Conservation (phyloP, 2,329 filamentous ascomycete genomes). For the Pseudodiploospora longispora region DNA sequence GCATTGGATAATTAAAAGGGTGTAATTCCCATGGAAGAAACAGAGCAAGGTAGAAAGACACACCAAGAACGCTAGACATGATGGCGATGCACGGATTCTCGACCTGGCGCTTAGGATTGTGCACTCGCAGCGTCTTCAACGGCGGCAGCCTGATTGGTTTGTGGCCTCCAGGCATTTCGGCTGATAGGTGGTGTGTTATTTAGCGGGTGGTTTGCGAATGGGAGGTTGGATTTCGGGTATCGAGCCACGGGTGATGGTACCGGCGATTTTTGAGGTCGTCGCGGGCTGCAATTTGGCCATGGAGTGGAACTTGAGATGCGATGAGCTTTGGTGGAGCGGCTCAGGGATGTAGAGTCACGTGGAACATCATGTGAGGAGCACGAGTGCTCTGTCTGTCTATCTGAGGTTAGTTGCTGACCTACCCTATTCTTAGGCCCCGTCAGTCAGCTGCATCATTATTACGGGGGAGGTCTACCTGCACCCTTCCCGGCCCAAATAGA, state of each 20-base stretch:
- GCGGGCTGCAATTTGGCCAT: constrained; percentile 1
- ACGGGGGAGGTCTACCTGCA: no score
- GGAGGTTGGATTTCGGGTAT: neutral
- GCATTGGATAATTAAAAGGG: no score
- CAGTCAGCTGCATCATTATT: no score
- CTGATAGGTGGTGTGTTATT: neutral
- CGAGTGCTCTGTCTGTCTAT: neutral
- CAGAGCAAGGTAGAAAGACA: constrained; percentile 11
- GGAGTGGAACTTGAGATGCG: neutral
- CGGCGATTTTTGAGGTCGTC: neutral
- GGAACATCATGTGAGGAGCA: constrained; percentile 1
- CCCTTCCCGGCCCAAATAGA: no score
- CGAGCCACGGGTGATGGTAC: neutral
- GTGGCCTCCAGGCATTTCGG: constrained; percentile 35
- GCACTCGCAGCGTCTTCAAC: constrained; percentile 45
- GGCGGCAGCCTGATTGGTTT: constrained; percentile 52
- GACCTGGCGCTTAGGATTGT: constrained; percentile 40
- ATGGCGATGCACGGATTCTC: constrained; percentile 46
- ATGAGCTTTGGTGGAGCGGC: neutral
- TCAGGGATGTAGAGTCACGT: constrained; percentile 2
- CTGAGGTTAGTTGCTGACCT: no score
- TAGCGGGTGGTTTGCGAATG: neutral
- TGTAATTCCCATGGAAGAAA: neutral
- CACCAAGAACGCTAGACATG: constrained; percentile 52
- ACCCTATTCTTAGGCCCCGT: no score